Percentiles rank a stretch among this genome's conserved stretches.
phyloP scores from a whole-genome alignment of 805 yeast species.

The Candida jianshihensis region DNA sequence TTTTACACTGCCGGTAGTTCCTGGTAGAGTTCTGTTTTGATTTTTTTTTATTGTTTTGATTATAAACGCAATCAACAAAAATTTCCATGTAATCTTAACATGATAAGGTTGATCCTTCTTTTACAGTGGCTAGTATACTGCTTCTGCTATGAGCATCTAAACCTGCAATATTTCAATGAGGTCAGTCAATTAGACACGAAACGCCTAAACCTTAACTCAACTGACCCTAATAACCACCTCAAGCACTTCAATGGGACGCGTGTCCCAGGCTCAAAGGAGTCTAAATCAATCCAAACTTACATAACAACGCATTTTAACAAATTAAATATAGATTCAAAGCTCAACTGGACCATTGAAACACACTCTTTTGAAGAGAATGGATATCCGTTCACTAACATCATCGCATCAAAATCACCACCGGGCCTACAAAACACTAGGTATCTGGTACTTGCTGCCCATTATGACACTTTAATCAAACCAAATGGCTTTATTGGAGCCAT shows the following conservation, averaged over 20 bases:
- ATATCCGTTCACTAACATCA: constrained; percentile 31
- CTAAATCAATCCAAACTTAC: constrained; percentile 30
- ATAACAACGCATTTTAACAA: constrained; percentile 27
- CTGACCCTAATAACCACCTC: constrained; percentile 14
- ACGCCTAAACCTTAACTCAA: constrained; percentile 10
- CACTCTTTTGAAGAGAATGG: constrained; percentile 32
- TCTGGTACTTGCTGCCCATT: constrained; percentile 44
- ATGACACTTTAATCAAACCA: constrained; percentile 40
- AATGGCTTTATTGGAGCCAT: constrained; percentile 54
- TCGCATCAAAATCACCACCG: constrained; percentile 23
- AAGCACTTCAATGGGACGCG: constrained; percentile 32
- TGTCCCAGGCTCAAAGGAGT: constrained; percentile 36
- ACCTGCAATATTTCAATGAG: constrained; percentile 1
- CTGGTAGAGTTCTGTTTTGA: too few relatives aligned
- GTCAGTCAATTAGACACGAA: constrained; percentile 6
- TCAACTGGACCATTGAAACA: constrained; percentile 20
- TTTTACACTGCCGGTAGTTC: too few relatives aligned
- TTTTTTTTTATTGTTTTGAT: too few relatives aligned
- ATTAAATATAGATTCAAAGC: constrained; percentile 22
- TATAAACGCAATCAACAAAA: too few relatives aligned
- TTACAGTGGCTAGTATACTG: too few relatives aligned
- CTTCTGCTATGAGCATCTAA: constrained; percentile 5
- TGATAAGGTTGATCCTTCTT: too few relatives aligned
- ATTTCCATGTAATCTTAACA: too few relatives aligned
- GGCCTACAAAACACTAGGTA: constrained; percentile 18